A percentile compares a stretch with the other conserved stretches of the same genome.
Evolutionary conservation across 225 moss, liverwort and hornwort genomes (phyloP).

Genomic region (Physcomitrium patens): DNA sequence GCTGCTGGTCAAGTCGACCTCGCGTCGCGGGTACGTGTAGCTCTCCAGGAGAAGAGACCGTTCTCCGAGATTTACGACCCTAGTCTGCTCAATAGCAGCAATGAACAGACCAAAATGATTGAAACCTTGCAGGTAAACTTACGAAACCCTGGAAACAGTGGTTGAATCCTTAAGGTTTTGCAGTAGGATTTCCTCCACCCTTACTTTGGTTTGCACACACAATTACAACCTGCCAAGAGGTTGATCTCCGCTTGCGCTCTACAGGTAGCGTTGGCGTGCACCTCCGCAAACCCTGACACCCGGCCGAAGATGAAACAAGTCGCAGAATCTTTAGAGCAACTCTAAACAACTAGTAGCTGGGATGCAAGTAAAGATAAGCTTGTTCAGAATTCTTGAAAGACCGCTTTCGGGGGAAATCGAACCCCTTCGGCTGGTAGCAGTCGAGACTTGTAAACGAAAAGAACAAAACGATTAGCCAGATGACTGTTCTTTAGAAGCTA

Average conservation of each 20-base stretch:
- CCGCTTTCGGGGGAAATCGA: too few relatives aligned
- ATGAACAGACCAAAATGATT: conserved; percentile 36
- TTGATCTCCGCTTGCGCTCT: not conserved
- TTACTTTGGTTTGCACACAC: not conserved
- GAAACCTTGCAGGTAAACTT: conserved; percentile 45
- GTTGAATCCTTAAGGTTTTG: not conserved
- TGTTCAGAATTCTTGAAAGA: too few relatives aligned
- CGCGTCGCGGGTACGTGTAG: conserved; percentile 49
- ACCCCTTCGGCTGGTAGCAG: too few relatives aligned
- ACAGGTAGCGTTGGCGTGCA: conserved; percentile 50
- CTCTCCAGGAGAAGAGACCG: conserved; percentile 37
- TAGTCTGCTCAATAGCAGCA: conserved; percentile 16
- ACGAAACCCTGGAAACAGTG: not conserved
- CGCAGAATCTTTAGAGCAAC: conserved; percentile 27
- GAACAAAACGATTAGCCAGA: too few relatives aligned
- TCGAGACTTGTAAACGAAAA: too few relatives aligned
- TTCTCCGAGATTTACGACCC: conserved; percentile 46
- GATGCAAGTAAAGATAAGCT: too few relatives aligned
- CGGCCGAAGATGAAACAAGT: conserved; percentile 55
- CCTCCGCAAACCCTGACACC: conserved; percentile 9
- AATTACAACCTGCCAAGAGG: accelerated
- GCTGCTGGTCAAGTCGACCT: conserved; percentile 37
- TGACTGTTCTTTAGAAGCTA: too few relatives aligned
- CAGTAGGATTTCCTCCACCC: not conserved
- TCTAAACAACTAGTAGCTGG: not conserved